phyloP scores from a whole-genome alignment of 2,329 filamentous ascomycete species.

The Dactylellina cionopaga region DNA sequence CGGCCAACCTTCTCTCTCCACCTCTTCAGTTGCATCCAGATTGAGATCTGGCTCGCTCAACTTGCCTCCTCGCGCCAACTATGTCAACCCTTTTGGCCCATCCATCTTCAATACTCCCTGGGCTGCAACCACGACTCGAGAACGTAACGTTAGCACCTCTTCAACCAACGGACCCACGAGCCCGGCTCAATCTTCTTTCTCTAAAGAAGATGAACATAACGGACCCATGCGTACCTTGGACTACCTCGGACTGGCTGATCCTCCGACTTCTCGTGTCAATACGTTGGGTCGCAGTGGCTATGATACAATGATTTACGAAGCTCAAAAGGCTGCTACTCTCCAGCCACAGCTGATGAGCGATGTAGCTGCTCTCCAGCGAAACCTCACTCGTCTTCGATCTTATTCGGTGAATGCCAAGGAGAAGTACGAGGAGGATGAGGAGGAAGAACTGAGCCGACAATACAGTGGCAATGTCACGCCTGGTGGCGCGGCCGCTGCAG shows the following conservation, averaged over 20 bases:
- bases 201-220: conserved; percentile 85
- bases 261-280: conserved; percentile 78
- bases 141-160: conserved; percentile 78
- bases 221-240: conserved; percentile 90
- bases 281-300: conserved; percentile 69
- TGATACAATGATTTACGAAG: conserved; percentile 64
- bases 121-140: conserved; percentile 73
- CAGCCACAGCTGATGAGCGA: conserved; percentile 75
- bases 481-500: conserved; percentile 66
- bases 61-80: conserved; percentile 56
- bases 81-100: conserved; percentile 76
- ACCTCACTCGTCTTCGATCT: conserved; percentile 88
- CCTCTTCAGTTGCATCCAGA: conserved; percentile 57
- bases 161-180: conserved; percentile 90
- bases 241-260: conserved; percentile 93
- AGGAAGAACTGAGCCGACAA: conserved; percentile 70
- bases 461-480: conserved; percentile 72
- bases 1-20: conserved; percentile 57
- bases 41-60: conserved; percentile 57
- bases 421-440: conserved; percentile 90
- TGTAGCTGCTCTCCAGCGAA: conserved; percentile 76
- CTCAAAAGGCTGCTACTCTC: conserved; percentile 64
- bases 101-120: conserved; percentile 89
- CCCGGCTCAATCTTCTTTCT: conserved; percentile 85
- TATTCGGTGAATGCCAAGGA: conserved; percentile 99